These are phyloP conservation scores for Alternaria conjuncta DNA, from an alignment of 2,329 filamentous ascomycete genomes.

Conservation along the genomic window DNA sequence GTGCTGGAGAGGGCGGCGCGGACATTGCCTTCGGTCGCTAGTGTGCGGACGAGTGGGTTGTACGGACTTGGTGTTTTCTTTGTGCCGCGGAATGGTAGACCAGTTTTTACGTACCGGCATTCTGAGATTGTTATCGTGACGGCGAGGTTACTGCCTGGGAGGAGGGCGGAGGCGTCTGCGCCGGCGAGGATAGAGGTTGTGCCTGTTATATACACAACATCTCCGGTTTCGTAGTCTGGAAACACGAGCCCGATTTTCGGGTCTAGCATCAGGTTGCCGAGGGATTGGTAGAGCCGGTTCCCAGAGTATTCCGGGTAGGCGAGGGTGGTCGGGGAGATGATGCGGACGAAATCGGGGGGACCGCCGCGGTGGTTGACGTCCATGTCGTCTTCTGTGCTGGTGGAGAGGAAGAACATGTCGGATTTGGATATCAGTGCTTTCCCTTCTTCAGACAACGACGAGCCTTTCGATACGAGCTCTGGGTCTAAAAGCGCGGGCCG, in stretches of 20 bases:
- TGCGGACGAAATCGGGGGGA: constrained; percentile 72
- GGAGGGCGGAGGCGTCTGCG: constrained; percentile 64
- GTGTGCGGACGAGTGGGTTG: constrained; percentile 73
- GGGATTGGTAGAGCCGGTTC: constrained; percentile 81
- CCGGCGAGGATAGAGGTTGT: constrained; percentile 70
- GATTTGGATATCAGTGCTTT: constrained; percentile 66
- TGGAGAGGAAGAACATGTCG: constrained; percentile 82
- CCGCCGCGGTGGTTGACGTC: constrained; percentile 86
- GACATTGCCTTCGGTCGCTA: constrained; percentile 63
- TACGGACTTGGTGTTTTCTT: constrained; percentile 72
- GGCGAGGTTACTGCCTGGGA: constrained; percentile 75
- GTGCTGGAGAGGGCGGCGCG: constrained; percentile 18
- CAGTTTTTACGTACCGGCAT: constrained; percentile 67
- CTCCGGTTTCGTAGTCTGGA: constrained; percentile 74
- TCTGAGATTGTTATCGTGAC: constrained; percentile 70
- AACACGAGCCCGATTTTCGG: constrained; percentile 73
- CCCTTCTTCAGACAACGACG: constrained; percentile 61
- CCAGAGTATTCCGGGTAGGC: constrained; percentile 86
- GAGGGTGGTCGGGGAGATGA: constrained; percentile 67
- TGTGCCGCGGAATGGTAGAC: constrained; percentile 71
- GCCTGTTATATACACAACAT: constrained; percentile 78
- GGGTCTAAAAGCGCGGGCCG: constrained; percentile 62
- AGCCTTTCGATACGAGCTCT: constrained; percentile 55
- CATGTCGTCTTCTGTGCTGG: constrained; percentile 70
- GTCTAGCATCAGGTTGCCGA: constrained; percentile 75